Evolutionary conservation across 1,284 basidiomycete genomes (phyloP).

Genomic region (Megacollybia platyphylla): DNA sequence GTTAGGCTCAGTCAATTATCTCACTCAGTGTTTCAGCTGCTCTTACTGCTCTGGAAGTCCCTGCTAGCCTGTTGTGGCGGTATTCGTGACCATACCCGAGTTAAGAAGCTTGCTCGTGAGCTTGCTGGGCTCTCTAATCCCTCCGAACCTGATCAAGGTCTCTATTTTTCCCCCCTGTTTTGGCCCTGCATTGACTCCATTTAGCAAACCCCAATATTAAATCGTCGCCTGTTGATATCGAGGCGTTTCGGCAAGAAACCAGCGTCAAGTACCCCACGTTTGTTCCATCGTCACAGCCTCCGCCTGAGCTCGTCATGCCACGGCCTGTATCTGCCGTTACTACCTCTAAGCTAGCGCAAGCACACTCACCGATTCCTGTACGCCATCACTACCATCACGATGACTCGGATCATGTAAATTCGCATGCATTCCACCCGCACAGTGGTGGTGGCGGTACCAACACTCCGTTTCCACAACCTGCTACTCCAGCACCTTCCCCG

Average conservation of each 20-base stretch:
- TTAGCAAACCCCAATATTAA: slow-evolving; percentile 46
- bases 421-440: slow-evolving; percentile 29
- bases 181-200: slow-evolving; percentile 2
- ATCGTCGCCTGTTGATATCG: slow-evolving; percentile 80
- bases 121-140: slow-evolving; percentile 50
- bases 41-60: slow-evolving; percentile 95
- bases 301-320: slow-evolving; percentile 11
- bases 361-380: slow-evolving; percentile 86
- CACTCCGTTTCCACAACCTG: slow-evolving; percentile 49
- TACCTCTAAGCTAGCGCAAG: slow-evolving; percentile 68
- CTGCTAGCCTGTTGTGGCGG: slow-evolving; percentile 90
- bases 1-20: slow-evolving; percentile 4
- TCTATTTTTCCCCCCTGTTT: slow-evolving; percentile 6
- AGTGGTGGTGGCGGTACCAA: slow-evolving; percentile 24
- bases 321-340: slow-evolving; percentile 28
- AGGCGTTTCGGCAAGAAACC: slow-evolving; percentile 79
- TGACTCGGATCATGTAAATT: slow-evolving; percentile 36
- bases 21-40: slow-evolving; percentile 38
- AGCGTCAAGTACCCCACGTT: slow-evolving; percentile 93
- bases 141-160: slow-evolving; percentile 51
- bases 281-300: slow-evolving; percentile 35
- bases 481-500: slow-evolving; percentile 84
- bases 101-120: slow-evolving; percentile 80
- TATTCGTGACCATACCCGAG: slow-evolving; percentile 72
- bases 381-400: slow-evolving; percentile 87